A percentile compares a stretch with the other conserved stretches of the same genome.
Conservation (phyloP, 176 grass and related monocot genomes). For the Lolium rigidum region DNA sequence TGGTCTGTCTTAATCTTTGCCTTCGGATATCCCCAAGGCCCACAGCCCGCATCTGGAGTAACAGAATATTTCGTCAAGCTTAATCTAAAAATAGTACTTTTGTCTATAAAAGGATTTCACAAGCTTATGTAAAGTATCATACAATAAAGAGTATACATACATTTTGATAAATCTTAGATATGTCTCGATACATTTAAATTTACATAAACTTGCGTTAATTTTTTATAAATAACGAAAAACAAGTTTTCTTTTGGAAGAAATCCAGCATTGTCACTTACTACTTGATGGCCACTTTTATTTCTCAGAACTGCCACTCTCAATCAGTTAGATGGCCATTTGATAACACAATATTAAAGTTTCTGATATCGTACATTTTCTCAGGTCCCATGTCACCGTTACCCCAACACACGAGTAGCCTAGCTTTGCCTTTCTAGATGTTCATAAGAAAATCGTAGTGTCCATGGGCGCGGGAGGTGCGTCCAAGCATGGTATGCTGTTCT, state of each 20-base stretch:
- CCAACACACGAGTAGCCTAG: too few species aligned
- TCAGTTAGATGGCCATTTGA: neutral
- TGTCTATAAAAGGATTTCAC: too few species aligned
- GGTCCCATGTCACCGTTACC: neutral
- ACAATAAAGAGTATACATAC: too few species aligned
- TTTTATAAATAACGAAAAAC: too few species aligned
- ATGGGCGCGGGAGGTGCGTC: neutral
- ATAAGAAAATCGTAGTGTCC: neutral
- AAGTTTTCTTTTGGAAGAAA: neutral
- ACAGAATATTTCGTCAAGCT: neutral
- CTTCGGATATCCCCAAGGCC: neutral
- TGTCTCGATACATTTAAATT: too few species aligned
- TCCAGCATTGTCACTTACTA: neutral
- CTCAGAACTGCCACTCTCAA: neutral
- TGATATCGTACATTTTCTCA: neutral
- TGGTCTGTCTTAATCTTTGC: neutral
- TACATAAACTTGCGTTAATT: too few species aligned
- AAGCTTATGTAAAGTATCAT: too few species aligned
- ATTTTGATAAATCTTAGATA: too few species aligned
- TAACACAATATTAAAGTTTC: neutral
- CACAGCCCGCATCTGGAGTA: neutral
- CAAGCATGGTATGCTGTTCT: neutral
- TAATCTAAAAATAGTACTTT: neutral
- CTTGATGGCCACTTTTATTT: neutral
- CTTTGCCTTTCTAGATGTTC: neutral